A percentile compares a stretch with the other conserved stretches of the same genome.
These are phyloP conservation scores for Nyctanthes arbortristis DNA, from an alignment of 257 asterid genomes.

Conservation along the genomic window DNA sequence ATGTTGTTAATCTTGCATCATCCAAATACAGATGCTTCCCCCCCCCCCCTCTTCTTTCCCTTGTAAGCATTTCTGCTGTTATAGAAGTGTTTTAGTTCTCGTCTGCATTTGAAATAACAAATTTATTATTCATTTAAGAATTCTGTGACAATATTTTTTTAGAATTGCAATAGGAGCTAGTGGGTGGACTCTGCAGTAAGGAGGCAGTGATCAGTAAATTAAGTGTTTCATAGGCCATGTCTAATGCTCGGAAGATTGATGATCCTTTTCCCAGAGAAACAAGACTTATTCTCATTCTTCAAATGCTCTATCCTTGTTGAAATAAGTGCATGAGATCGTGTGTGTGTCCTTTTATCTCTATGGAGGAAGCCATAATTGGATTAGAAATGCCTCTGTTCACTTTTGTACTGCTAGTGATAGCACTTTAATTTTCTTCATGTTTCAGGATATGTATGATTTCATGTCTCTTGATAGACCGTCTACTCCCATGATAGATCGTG, in stretches of 20 bases:
- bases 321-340: not conserved
- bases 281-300: not conserved
- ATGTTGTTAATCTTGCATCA: slow-evolving; percentile 8
- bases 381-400: not conserved
- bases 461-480: slow-evolving; percentile 96
- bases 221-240: too few species aligned
- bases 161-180: slow-evolving; percentile 10
- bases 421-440: slow-evolving; percentile 22
- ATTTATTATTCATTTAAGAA: slow-evolving; percentile 1
- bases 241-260: too few species aligned
- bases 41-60: too few species aligned
- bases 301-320: not conserved
- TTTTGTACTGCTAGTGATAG: slow-evolving; percentile 16
- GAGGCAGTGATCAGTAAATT: too few species aligned
- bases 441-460: slow-evolving; percentile 98
- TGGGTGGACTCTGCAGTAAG: not conserved
- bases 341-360: not conserved
- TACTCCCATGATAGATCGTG: slow-evolving; percentile 90
- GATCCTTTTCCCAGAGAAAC: not conserved
- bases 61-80: not conserved
- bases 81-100: not conserved
- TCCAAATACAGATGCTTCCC: not conserved
- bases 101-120: not conserved
- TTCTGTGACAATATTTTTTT: not conserved
- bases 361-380: slow-evolving; percentile 2